Percentiles rank a stretch among this genome's conserved stretches.
phyloP scores from a whole-genome alignment of 768 basidiomycete species.

The Leccinum olivaceopallidum region DNA sequence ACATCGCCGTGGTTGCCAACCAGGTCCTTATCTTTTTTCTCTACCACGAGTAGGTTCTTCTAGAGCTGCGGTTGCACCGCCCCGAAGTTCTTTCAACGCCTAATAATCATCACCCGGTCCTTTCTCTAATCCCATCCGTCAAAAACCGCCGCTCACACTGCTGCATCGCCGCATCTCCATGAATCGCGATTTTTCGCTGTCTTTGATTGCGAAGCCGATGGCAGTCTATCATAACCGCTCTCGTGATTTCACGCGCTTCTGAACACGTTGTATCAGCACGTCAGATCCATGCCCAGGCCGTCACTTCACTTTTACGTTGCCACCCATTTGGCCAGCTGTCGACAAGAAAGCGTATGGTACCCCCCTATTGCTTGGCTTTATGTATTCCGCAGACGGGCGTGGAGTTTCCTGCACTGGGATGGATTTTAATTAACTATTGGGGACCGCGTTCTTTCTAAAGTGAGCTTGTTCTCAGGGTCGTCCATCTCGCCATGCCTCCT shows the following conservation, averaged over 20 bases:
- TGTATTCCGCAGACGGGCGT: slow-evolving; percentile 38
- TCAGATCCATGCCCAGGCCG: slow-evolving; percentile 33
- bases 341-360: slow-evolving; percentile 26
- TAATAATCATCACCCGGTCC: too few relatives aligned
- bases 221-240: slow-evolving; percentile 34
- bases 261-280: slow-evolving; percentile 37
- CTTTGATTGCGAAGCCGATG: slow-evolving; percentile 28
- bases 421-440: slow-evolving; percentile 34
- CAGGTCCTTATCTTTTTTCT: slow-evolving; percentile 23
- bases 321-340: slow-evolving; percentile 22
- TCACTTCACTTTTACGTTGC: slow-evolving; percentile 36
- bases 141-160: slow-evolving; percentile 15
- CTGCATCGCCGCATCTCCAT: slow-evolving; percentile 15
- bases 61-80: slow-evolving; percentile 21
- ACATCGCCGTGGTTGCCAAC: slow-evolving; percentile 23
- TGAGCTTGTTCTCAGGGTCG: slow-evolving; percentile 29
- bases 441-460: slow-evolving; percentile 26
- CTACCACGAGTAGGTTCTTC: slow-evolving; percentile 15
- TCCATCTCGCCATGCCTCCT: slow-evolving; percentile 29
- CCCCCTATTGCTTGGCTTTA: slow-evolving; percentile 35
- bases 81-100: too few relatives aligned
- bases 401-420: slow-evolving; percentile 36
- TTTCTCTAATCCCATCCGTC: neutral
- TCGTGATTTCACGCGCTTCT: slow-evolving; percentile 37
- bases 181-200: slow-evolving; percentile 25